phyloP scores from a whole-genome alignment of 169 alveolate species.

The Cryptosporidium baileyi region DNA sequence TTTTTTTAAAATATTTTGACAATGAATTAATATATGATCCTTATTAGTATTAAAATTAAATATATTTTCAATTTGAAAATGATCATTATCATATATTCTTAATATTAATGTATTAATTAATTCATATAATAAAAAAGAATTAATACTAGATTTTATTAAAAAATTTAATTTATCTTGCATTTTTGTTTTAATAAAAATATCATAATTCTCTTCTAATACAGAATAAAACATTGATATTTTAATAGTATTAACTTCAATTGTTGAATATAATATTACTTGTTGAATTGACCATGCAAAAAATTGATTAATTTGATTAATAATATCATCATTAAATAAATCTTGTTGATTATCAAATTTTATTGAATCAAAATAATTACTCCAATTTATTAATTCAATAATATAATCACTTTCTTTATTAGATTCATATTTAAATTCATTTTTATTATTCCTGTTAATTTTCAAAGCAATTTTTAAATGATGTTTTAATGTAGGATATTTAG shows the following conservation, averaged over 20 bases:
- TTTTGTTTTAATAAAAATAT: background rate
- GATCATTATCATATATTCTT: background rate
- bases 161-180: background rate
- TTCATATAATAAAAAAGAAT: conserved; percentile 16
- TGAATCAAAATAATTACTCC: conserved; percentile 6
- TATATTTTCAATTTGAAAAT: background rate
- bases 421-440: background rate
- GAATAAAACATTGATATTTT: conserved; percentile 6
- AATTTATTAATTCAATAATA: background rate
- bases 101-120: background rate
- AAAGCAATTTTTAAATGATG: conserved; percentile 64
- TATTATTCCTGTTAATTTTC: background rate
- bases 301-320: background rate
- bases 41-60: background rate
- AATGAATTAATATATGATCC: no score
- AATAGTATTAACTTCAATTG: conserved; percentile 2
- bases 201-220: background rate
- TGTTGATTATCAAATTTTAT: background rate
- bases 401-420: conserved; percentile 32
- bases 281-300: conserved; percentile 33
- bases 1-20: background rate
- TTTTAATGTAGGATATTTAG: conserved; percentile 75
- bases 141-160: background rate
- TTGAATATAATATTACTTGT: background rate
- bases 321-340: background rate